Percentiles rank a stretch among this genome's conserved stretches.
Evolutionary conservation across 805 yeast genomes (phyloP).

Genomic region (Pichia deserticola): DNA sequence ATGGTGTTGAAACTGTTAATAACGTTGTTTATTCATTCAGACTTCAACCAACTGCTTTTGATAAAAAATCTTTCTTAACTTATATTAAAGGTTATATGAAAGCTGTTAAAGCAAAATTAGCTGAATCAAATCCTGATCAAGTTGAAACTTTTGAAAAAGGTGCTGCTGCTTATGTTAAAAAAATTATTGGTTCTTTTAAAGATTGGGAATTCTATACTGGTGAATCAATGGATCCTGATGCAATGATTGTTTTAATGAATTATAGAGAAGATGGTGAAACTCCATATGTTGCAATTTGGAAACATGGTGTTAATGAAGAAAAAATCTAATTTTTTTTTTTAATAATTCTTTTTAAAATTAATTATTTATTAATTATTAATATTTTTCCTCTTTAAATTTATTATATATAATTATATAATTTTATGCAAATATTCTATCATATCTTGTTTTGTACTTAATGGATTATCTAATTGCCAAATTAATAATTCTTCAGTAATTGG

Average conservation of each 20-base stretch:
- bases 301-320: slow-evolving; percentile 88
- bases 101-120: slow-evolving; percentile 82
- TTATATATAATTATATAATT: neutral
- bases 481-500: slow-evolving; percentile 47
- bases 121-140: slow-evolving; percentile 83
- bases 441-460: slow-evolving; percentile 45
- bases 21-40: slow-evolving; percentile 98
- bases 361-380: neutral
- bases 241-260: slow-evolving; percentile 95
- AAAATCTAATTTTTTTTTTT: slow-evolving; percentile 58
- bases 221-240: slow-evolving; percentile 99
- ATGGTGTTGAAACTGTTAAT: slow-evolving; percentile 87
- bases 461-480: slow-evolving; percentile 75
- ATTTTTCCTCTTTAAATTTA: neutral
- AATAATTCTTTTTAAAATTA: neutral
- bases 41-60: slow-evolving; percentile 90
- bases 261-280: slow-evolving; percentile 99
- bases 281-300: slow-evolving; percentile 97
- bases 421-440: slow-evolving; percentile 38
- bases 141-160: slow-evolving; percentile 93
- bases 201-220: slow-evolving; percentile 99
- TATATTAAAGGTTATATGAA: slow-evolving; percentile 99
- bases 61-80: slow-evolving; percentile 94
- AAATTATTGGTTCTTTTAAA: slow-evolving; percentile 88
- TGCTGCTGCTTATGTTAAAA: slow-evolving; percentile 93